Conservation (phyloP, 805 yeast genomes). For the Wickerhamiella vanderwaltii region DNA sequence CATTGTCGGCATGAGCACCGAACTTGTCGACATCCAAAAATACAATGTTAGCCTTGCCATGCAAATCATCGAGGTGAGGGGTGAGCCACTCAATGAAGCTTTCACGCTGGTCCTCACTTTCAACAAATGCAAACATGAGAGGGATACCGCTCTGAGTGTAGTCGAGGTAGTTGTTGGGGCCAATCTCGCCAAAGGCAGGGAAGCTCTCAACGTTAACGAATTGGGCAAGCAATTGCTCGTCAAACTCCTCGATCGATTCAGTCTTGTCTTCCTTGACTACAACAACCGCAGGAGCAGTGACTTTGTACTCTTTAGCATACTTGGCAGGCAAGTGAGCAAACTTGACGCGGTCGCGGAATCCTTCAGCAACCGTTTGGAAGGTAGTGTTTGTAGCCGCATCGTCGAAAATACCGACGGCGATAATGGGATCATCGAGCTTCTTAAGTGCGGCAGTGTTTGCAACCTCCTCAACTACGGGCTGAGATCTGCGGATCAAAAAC, state of each 20-base stretch:
- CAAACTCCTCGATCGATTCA: constrained; percentile 24
- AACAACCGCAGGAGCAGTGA: constrained; percentile 38
- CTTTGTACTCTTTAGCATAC: constrained; percentile 32
- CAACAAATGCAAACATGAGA: constrained; percentile 79
- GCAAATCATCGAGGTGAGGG: constrained; percentile 57
- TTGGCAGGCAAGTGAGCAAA: constrained; percentile 42
- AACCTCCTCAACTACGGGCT: constrained; percentile 55
- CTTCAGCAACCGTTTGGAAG: constrained; percentile 50
- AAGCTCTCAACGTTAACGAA: constrained; percentile 53
- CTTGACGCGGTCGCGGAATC: constrained; percentile 47
- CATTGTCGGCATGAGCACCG: constrained; percentile 77
- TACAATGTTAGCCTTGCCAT: constrained; percentile 77
- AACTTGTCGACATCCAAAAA: constrained; percentile 70
- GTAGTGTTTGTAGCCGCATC: constrained; percentile 40
- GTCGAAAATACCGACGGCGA: constrained; percentile 42
- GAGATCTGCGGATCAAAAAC: constrained; percentile 69
- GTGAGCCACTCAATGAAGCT: constrained; percentile 40
- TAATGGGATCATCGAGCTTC: constrained; percentile 29
- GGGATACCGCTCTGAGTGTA: constrained; percentile 69
- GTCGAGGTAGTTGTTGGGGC: constrained; percentile 59
- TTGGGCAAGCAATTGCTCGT: constrained; percentile 31
- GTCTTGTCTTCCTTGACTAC: constrained; percentile 29
- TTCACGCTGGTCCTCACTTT: constrained; percentile 51
- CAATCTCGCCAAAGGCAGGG: constrained; percentile 81
- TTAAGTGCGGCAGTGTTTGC: constrained; percentile 39